These are phyloP conservation scores for Hyaloraphidium curvatum DNA, from an alignment of 192 early-diverging fungal genomes.

Conservation along the genomic window DNA sequence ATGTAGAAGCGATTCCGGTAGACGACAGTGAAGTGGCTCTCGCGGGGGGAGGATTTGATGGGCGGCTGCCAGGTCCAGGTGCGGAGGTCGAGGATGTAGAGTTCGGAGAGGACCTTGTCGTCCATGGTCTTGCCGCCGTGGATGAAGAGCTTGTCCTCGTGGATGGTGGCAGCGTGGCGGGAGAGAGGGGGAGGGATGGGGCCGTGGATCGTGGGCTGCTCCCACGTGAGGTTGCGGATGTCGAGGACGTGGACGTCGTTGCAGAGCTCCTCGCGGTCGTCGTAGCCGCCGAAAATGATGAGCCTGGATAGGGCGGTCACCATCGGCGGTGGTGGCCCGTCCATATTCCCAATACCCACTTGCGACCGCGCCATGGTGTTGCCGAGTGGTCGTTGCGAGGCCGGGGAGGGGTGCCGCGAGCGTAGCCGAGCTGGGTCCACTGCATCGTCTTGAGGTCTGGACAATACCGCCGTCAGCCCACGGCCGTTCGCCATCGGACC, in stretches of 20 bases:
- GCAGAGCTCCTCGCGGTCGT: constrained; percentile 27
- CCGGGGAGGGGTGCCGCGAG: constrained; percentile 26
- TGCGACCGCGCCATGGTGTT: constrained; percentile 30
- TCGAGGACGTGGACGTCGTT: constrained; percentile 40
- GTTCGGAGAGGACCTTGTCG: constrained; percentile 19
- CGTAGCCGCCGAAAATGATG: constrained; percentile 43
- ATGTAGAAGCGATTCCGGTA: constrained; percentile 31
- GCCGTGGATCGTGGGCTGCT: constrained; percentile 26
- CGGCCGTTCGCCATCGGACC: no score
- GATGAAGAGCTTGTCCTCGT: constrained; percentile 41
- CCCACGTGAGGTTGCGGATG: constrained; percentile 36
- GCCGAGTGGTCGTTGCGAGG: constrained; percentile 42
- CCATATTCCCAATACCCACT: no score
- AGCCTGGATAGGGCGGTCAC: no score
- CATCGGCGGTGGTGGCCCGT: no score
- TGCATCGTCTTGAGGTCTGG: constrained; percentile 15
- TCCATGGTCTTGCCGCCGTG: constrained; percentile 25
- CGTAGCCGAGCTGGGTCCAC: constrained; percentile 34
- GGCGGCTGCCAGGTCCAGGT: constrained; percentile 36
- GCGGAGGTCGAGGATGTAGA: constrained; percentile 34
- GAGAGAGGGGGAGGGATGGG: constrained; percentile 25
- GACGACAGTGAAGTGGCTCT: constrained; percentile 33
- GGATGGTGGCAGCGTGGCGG: constrained; percentile 38
- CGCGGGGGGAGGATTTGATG: constrained; percentile 26
- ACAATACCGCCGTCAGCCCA: no score